phyloP scores from a whole-genome alignment of 306 rosid species.

The Styphnolobium japonicum region DNA sequence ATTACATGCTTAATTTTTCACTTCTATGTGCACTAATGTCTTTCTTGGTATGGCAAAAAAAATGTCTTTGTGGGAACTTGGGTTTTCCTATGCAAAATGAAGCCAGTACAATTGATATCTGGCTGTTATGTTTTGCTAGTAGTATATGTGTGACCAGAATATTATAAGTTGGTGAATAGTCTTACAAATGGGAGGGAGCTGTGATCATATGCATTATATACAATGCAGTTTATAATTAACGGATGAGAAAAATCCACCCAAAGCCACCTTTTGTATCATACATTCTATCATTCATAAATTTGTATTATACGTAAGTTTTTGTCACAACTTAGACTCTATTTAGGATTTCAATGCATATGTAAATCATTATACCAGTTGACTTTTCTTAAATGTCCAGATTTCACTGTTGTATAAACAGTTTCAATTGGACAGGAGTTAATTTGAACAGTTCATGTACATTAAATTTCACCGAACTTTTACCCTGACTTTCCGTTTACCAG shows the following conservation, averaged over 20 bases:
- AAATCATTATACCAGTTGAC: not conserved
- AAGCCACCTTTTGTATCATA: not conserved
- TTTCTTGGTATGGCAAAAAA: not conserved
- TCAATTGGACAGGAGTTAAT: not conserved
- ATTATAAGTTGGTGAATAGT: not conserved
- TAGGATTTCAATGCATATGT: not conserved
- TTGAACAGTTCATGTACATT: not conserved
- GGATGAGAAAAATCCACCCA: not conserved
- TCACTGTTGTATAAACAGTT: not conserved
- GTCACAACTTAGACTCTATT: not conserved
- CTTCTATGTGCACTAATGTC: not conserved
- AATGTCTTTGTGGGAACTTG: not conserved
- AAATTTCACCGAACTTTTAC: not conserved
- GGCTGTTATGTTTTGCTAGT: not conserved
- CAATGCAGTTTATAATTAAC: not conserved
- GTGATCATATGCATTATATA: not conserved
- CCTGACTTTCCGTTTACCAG: not conserved
- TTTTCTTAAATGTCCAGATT: not conserved
- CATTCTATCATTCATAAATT: not conserved
- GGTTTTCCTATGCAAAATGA: not conserved
- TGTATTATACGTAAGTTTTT: not conserved
- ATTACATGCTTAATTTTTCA: not conserved
- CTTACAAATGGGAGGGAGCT: not conserved
- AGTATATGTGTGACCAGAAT: not conserved
- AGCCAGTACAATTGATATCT: not conserved